Evolutionary conservation across 495 filamentous ascomycete species (phyloP).

Genomic region (Elaphomyces granulatus): DNA sequence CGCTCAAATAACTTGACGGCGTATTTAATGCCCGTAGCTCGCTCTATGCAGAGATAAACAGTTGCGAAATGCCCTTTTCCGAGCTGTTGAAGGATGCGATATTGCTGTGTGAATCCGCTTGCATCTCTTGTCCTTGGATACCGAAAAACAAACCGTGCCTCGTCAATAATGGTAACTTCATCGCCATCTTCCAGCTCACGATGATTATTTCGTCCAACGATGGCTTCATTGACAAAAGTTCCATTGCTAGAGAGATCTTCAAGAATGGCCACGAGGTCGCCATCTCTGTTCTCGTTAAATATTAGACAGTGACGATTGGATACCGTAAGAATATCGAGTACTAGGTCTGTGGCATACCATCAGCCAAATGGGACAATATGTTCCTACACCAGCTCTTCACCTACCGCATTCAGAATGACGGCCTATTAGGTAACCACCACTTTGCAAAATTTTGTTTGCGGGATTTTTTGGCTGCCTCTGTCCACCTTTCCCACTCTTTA

Average conservation of each 20-base stretch:
- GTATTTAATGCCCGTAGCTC: slow-evolving; percentile 63
- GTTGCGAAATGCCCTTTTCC: slow-evolving; percentile 96
- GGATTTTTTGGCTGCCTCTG: slow-evolving; percentile 5
- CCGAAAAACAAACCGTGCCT: slow-evolving; percentile 75
- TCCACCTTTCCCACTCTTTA: slow-evolving; percentile 23
- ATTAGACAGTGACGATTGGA: slow-evolving; percentile 91
- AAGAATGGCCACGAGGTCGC: slow-evolving; percentile 64
- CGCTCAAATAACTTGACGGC: slow-evolving; percentile 94
- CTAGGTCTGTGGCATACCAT: slow-evolving; percentile 69
- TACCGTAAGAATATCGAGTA: slow-evolving; percentile 67
- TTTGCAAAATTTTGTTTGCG: slow-evolving; percentile 32
- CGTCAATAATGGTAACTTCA: slow-evolving; percentile 71
- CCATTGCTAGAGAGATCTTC: slow-evolving; percentile 95
- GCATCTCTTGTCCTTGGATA: slow-evolving; percentile 66
- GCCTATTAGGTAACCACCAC: slow-evolving; percentile 83
- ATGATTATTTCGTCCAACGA: slow-evolving; percentile 82
- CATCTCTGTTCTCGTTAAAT: slow-evolving; percentile 73
- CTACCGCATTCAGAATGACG: slow-evolving; percentile 89
- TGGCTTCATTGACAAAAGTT: slow-evolving; percentile 85
- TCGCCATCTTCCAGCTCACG: slow-evolving; percentile 78
- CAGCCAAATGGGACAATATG: not conserved
- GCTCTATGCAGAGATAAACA: slow-evolving; percentile 83
- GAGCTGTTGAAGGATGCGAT: slow-evolving; percentile 67
- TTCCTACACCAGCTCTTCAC: slow-evolving; percentile 13
- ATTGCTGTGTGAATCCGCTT: slow-evolving; percentile 74